Conservation (phyloP, 768 basidiomycete species). For the Panaeolus papilionaceus region DNA sequence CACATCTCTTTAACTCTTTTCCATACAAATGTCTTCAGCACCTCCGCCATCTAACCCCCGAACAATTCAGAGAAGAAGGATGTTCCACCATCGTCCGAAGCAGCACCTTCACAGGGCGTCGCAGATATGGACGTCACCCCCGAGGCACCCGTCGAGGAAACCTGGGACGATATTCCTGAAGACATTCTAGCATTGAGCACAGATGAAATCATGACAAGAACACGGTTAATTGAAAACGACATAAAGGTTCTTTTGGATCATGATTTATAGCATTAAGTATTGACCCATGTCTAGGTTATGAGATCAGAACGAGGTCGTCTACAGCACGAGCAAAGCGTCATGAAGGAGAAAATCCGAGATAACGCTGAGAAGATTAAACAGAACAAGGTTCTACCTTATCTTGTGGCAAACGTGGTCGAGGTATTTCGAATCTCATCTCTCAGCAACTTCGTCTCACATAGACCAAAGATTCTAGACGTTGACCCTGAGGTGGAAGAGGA, state of each 20-base stretch:
- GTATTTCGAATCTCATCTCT: slow-evolving; percentile 42
- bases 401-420: slow-evolving; percentile 98
- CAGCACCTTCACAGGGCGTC: slow-evolving; percentile 37
- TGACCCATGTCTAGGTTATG: slow-evolving; percentile 78
- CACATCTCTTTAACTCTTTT: slow-evolving; percentile 21
- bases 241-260: slow-evolving; percentile 66
- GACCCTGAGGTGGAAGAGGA: slow-evolving; percentile 94
- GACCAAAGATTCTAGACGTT: slow-evolving; percentile 84
- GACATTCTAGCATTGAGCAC: slow-evolving; percentile 80
- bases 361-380: slow-evolving; percentile 99
- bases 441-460: slow-evolving; percentile 7
- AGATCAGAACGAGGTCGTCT: slow-evolving; percentile 91
- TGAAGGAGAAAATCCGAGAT: slow-evolving; percentile 99
- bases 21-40: slow-evolving; percentile 59
- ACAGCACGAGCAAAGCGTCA: slow-evolving; percentile 92
- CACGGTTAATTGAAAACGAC: slow-evolving; percentile 95
- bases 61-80: slow-evolving; percentile 62
- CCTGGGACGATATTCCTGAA: slow-evolving; percentile 91
- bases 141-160: slow-evolving; percentile 75
- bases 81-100: slow-evolving; percentile 36
- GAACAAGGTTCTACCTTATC: slow-evolving; percentile 98
- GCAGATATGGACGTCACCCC: slow-evolving; percentile 78
- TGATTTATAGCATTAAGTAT: slow-evolving; percentile 1
- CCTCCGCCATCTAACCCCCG: slow-evolving; percentile 58
- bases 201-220: slow-evolving; percentile 90